phyloP scores from a whole-genome alignment of 208 protist genomes.

The Crithidia fasciculata region DNA sequence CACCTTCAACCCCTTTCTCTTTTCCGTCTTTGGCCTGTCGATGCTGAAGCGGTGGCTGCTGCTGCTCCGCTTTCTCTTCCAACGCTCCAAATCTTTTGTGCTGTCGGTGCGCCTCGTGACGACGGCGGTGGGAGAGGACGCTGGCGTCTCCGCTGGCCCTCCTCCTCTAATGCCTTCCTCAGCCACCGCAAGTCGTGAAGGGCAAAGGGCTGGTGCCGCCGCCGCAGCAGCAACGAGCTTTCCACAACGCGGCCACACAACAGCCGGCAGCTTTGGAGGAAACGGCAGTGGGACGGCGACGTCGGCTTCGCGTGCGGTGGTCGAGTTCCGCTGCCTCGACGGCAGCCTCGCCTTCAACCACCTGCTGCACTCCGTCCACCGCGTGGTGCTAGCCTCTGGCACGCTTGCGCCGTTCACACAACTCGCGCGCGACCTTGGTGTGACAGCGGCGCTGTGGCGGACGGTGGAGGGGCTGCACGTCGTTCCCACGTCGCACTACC shows the following conservation, averaged over 20 bases:
- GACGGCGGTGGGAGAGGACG: not conserved
- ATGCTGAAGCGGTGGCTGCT: conserved; percentile 79
- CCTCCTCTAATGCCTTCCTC: no score
- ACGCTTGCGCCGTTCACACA: conserved; percentile 93
- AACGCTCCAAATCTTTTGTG: conserved; percentile 60
- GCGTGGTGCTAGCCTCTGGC: conserved; percentile 94
- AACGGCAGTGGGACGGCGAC: not conserved
- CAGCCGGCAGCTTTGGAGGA: no score
- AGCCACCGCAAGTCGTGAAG: no score
- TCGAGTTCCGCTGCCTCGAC: conserved; percentile 73
- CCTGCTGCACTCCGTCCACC: conserved; percentile 52
- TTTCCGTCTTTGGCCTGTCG: conserved; percentile 68
- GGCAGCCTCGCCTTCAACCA: conserved; percentile 76
- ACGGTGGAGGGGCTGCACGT: conserved; percentile 56
- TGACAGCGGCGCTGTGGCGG: conserved; percentile 32
- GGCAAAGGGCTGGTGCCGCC: no score
- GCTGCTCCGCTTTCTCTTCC: conserved; percentile 71
- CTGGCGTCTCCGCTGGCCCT: not conserved
- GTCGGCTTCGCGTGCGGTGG: conserved; percentile 17
- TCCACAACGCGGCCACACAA: no score
- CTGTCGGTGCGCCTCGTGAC: conserved; percentile 19
- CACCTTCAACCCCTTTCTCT: conserved; percentile 86
- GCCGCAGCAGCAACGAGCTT: no score
- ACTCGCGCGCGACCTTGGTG: conserved; percentile 76
- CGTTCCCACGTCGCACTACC: conserved; percentile 43